Evolutionary conservation across 306 rosid genomes (phyloP).

Genomic region (Senna tora): DNA sequence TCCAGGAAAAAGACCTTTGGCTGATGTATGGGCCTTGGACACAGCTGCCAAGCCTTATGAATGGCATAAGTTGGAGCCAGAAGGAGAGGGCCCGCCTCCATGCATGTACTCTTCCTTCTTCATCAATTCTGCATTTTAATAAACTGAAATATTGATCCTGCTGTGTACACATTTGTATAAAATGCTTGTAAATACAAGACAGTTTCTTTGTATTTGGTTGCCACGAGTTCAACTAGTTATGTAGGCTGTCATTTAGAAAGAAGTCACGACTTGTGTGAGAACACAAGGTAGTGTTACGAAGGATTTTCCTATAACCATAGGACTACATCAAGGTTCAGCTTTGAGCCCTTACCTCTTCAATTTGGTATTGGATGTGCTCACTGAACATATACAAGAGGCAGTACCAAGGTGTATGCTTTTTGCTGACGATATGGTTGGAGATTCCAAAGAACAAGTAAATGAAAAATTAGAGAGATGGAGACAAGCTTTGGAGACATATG

Average conservation of each 20-base stretch:
- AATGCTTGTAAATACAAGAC: constrained; percentile 3
- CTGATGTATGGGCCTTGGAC: constrained; percentile 99
- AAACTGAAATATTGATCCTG: constrained; percentile 26
- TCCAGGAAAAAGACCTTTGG: constrained; percentile 98
- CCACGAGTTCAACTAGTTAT: constrained; percentile 22
- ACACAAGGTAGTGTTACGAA: too few species aligned
- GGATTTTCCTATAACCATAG: too few species aligned
- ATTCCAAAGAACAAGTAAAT: too few species aligned
- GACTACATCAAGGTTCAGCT: too few species aligned
- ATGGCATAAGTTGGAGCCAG: constrained; percentile 99
- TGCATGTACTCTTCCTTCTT: constrained; percentile 78
- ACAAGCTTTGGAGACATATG: too few species aligned
- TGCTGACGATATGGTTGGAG: too few species aligned
- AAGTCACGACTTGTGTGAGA: too few species aligned
- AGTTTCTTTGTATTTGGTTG: constrained; percentile 23
- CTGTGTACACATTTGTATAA: constrained; percentile 22
- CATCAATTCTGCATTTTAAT: constrained; percentile 31
- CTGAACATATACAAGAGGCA: too few species aligned
- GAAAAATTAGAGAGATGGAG: too few species aligned
- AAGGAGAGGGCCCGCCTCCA: constrained; percentile 99
- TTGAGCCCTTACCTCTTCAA: too few species aligned
- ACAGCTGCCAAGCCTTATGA: constrained; percentile 99
- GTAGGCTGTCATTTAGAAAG: not conserved
- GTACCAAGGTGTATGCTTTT: too few species aligned
- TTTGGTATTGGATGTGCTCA: too few species aligned